A percentile compares a stretch with the other conserved stretches of the same genome.
Conservation (phyloP, 2,329 filamentous ascomycete genomes). For the Moelleriella libera region DNA sequence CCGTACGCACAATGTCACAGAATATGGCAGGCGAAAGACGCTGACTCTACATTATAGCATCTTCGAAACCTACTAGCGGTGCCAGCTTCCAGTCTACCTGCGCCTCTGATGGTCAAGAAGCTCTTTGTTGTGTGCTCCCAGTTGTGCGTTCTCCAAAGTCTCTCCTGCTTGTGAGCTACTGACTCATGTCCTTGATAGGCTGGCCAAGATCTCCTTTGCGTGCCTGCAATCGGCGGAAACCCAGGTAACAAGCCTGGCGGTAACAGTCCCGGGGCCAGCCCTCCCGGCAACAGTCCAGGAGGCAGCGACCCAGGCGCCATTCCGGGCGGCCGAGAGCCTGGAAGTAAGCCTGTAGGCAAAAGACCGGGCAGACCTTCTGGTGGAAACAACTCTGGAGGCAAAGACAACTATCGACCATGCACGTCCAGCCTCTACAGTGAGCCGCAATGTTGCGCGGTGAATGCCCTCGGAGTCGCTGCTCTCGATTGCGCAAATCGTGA, state of each 20-base stretch:
- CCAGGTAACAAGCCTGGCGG: neutral
- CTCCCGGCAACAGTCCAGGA: neutral
- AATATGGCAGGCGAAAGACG: neutral
- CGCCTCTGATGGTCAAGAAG: neutral
- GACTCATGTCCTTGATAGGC: neutral
- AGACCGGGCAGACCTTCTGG: neutral
- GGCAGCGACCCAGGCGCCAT: neutral
- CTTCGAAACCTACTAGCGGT: neutral
- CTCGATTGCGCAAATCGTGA: constrained; percentile 23
- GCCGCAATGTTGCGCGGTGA: constrained; percentile 31
- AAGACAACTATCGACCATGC: constrained; percentile 5
- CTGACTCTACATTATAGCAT: constrained; percentile 1
- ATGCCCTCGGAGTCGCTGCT: constrained; percentile 31
- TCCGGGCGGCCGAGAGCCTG: neutral
- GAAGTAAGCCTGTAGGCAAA: neutral
- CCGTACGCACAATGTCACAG: constrained; percentile 3
- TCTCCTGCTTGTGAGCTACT: neutral
- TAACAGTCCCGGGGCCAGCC: neutral
- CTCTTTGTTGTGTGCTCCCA: constrained; percentile 6
- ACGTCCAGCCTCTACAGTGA: constrained; percentile 10
- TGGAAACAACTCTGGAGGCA: neutral
- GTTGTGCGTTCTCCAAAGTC: constrained; percentile 2
- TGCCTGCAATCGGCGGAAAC: neutral
- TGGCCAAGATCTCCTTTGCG: constrained; percentile 1
- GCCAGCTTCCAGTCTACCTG: constrained; percentile 4